phyloP scores from a whole-genome alignment of 2,329 filamentous ascomycete species.

The Incumbomyces delicatus region DNA sequence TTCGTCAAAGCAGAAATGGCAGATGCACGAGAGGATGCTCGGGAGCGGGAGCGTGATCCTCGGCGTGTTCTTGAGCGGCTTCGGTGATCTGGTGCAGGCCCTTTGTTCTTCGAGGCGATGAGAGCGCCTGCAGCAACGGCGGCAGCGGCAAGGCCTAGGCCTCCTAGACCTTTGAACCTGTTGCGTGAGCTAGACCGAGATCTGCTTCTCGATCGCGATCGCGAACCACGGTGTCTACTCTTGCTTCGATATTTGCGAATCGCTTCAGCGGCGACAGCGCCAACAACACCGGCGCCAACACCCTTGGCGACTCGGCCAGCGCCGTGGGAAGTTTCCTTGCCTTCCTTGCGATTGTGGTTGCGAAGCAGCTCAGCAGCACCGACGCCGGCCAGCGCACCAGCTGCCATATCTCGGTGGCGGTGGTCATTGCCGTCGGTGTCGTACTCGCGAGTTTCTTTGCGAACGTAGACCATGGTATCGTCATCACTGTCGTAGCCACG shows the following conservation, averaged over 20 bases:
- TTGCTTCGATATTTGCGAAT: constrained; percentile 42
- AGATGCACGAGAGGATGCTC: constrained; percentile 6
- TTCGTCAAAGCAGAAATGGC: constrained; percentile 15
- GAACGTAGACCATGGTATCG: constrained; percentile 48
- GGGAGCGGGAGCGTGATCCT: constrained; percentile 1
- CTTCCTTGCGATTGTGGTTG: constrained; percentile 48
- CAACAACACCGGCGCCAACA: constrained; percentile 51
- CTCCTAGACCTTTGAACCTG: constrained; percentile 44
- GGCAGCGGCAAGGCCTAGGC: constrained; percentile 43
- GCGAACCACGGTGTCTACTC: constrained; percentile 32
- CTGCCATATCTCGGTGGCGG: constrained; percentile 49
- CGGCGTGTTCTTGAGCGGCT: constrained; percentile 24
- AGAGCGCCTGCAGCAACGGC: constrained; percentile 52
- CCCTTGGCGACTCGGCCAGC: constrained; percentile 41
- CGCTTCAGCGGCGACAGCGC: constrained; percentile 52
- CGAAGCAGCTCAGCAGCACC: constrained; percentile 52
- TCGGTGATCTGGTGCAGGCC: constrained; percentile 36
- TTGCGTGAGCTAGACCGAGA: constrained; percentile 40
- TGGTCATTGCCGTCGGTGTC: constrained; percentile 36
- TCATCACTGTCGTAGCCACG: constrained; percentile 47
- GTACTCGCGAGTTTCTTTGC: constrained; percentile 34
- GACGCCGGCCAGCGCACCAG: constrained; percentile 50
- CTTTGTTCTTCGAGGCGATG: constrained; percentile 45
- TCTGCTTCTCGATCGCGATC: constrained; percentile 25
- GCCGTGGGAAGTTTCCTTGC: constrained; percentile 43